A percentile compares a stretch with the other conserved stretches of the same genome.
phyloP scores from a whole-genome alignment of 2,329 filamentous ascomycete species.

The Colletotrichum cordylinicola region DNA sequence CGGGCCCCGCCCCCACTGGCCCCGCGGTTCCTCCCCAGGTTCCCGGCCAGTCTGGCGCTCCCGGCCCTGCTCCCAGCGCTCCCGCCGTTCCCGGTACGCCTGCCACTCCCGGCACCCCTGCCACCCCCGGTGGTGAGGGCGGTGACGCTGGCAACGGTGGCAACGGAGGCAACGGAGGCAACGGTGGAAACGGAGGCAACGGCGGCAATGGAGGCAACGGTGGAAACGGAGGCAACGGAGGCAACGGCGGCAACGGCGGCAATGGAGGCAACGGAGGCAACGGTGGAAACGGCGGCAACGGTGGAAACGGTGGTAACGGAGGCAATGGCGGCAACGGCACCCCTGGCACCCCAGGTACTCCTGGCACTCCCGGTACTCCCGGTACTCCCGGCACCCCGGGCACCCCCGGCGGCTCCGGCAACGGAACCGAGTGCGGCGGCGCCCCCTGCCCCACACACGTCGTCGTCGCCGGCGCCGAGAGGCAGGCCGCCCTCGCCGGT shows the following conservation, averaged over 20 bases:
- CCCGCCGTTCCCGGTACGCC: neutral
- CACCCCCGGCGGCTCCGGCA: neutral
- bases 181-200: neutral
- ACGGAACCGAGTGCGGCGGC: neutral
- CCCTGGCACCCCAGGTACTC: neutral
- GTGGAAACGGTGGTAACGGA: neutral
- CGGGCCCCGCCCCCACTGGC: neutral
- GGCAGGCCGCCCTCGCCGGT: neutral
- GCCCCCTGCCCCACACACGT: neutral
- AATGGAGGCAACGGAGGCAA: neutral
- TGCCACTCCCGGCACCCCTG: neutral
- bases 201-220: neutral
- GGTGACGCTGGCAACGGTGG: neutral
- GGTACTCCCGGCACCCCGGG: neutral
- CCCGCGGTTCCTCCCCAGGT: neutral
- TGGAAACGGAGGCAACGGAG: neutral
- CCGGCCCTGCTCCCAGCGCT: neutral
- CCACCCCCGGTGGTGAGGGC: neutral
- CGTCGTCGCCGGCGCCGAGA: conserved; percentile 8
- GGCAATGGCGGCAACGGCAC: neutral
- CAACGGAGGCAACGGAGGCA: neutral
- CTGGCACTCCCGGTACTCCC: neutral
- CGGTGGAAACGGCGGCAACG: neutral
- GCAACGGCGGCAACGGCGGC: neutral
- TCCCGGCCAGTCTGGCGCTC: neutral